Base-by-base conservation (phyloP, 2,329 filamentous ascomycete species). In the Fusarium dimerum region DNA sequence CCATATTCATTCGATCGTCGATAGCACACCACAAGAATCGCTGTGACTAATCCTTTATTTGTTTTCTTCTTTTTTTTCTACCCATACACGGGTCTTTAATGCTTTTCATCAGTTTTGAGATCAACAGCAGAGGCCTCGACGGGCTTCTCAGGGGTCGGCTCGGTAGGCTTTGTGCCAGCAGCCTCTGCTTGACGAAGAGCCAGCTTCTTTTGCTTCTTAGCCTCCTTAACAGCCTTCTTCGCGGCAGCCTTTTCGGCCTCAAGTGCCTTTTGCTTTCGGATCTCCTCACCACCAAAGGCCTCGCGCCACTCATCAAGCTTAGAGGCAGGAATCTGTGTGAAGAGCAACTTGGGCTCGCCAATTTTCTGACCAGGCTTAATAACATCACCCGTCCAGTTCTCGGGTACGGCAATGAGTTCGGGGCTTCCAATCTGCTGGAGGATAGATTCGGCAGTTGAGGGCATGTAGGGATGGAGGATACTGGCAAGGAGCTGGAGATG, bases 231-330 rank as follows among this genome's bases (percentile, higher is more conserved):
- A 3, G 75, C 76, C 65, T 79, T 79, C 69, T 80, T 80, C 2
- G 76, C 77, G 5, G 77, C 78, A 1, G 75, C 74, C 67, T 79
- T 79, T 54, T 75, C 75, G 3, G 75, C 74, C 45, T 76, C 77
- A 57, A 80, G 76, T 41, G 83, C 86, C 66, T 88, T 88, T 60
- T 89, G 86, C 65, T 88, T 88, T 66, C 87, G 87, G 40, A 85
- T 77, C 65, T 80, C 77, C 64, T 79, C 77, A n/a, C 79, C 78
- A 57, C 90, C 85, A 62, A 87, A 96, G 61, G 83, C 81, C 57
- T 88, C 83, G 52, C 88, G 85, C 92, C 92, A 96, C 69, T 93
- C 88, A 47, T 88, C 84, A 43, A 89, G 85, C 76, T 92, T 93
- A 71, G 89, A 86, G 10, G 87, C 79, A 59, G 92, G 89, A 66